Evolutionary conservation across 192 early-diverging fungal genomes (phyloP), one percentile per base, ranked within the genome.

Genomic region (Rhizoclosmatium globosum): DNA sequence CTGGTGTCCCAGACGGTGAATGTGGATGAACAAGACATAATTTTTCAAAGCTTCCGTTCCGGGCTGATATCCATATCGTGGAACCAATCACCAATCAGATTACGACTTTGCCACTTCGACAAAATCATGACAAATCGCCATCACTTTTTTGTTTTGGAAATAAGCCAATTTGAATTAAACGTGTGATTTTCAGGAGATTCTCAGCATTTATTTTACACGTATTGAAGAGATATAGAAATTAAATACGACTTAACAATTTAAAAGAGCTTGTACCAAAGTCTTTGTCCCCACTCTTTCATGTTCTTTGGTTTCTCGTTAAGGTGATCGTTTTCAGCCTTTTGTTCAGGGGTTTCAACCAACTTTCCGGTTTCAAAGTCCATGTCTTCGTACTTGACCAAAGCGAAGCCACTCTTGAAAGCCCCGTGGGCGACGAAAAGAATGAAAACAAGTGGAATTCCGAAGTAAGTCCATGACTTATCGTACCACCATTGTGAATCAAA

Each of bases 341-440:
- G 56, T 31, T 66, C 79, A 21, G 45, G 41, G 43, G 23, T 75
- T 64, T 74, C 71, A 17, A 75, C n/a, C 3, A 69, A 56, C 66
- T 50, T 50, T 67, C 61, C 66, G 4, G 72, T 75, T 50, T 75
- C 79, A 42, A 80, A 75, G 64, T 76, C 74, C 74, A 76, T 76
- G 2, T 76, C 68, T 38, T 71, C 78, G 70, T 62, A 72, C 17
- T 13, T 9, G n/a, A 79, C 70, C n/a, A 74, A 31, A n/a, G 21
- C 42, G 53, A 69, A 64, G 17, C 62, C 67, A 39, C 19, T 43
- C 21, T 41, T 41, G 58, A 74, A 75, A 6, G 41, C 3, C 0
- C 64, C 74, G 50, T 75, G 62, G 4, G 59, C 71, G 53, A 80
- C 1, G 48, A 56, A 80, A 0, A 69, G 53, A 21, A 75, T 11